These are phyloP conservation scores for Pythium rishiriense DNA, from an alignment of 352 stramenopile species.

Conservation along the genomic window DNA sequence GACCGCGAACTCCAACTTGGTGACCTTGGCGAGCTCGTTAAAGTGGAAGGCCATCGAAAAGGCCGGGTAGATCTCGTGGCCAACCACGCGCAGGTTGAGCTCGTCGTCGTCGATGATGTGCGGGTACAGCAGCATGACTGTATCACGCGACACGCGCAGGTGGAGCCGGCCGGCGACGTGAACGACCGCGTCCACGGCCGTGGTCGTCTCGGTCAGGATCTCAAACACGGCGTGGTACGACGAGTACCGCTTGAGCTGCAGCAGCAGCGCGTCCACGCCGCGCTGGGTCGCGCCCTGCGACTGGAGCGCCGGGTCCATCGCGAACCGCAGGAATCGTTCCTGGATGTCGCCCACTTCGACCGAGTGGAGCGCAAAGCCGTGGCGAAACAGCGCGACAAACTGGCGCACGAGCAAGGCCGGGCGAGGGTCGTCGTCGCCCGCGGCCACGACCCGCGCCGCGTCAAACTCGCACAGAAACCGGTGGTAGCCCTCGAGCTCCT, in stretches of 20 bases:
- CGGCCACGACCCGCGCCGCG: slow-evolving; percentile 10
- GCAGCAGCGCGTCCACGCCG: slow-evolving; percentile 48
- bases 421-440: slow-evolving; percentile 17
- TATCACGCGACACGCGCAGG: slow-evolving; percentile 66
- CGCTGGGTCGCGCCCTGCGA: slow-evolving; percentile 37
- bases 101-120: slow-evolving; percentile 56
- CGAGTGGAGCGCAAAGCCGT: slow-evolving; percentile 69
- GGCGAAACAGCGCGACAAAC: slow-evolving; percentile 51
- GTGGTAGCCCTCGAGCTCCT: slow-evolving; percentile 50
- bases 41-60: slow-evolving; percentile 60
- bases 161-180: slow-evolving; percentile 37
- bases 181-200: slow-evolving; percentile 43
- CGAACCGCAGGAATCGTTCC: slow-evolving; percentile 55
- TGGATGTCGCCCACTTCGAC: slow-evolving; percentile 54
- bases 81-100: slow-evolving; percentile 75
- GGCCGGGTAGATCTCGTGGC: slow-evolving; percentile 97
- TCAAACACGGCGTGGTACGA: slow-evolving; percentile 67
- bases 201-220: slow-evolving; percentile 23
- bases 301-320: slow-evolving; percentile 36
- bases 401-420: slow-evolving; percentile 47
- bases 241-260: slow-evolving; percentile 71
- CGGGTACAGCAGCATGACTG: slow-evolving; percentile 68
- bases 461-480: slow-evolving; percentile 41
- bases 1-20: slow-evolving; percentile 92
- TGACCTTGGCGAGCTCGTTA: slow-evolving; percentile 44